These are phyloP conservation scores for Bullera alba DNA, from an alignment of 768 basidiomycete species.

Conservation along the genomic window DNA sequence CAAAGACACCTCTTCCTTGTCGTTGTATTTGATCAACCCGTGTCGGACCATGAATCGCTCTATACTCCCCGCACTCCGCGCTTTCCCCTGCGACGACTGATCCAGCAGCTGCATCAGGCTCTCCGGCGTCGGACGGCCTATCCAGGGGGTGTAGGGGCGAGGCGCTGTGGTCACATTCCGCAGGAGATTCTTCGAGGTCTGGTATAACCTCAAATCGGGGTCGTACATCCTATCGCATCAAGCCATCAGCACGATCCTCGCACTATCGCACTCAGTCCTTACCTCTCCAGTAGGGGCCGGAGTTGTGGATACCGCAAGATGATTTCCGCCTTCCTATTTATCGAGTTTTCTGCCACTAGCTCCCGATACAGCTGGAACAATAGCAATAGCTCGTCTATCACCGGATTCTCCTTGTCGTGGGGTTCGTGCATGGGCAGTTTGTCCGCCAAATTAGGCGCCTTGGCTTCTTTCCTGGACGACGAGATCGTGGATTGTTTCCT, in stretches of 20 bases:
- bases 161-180: constrained; percentile 3
- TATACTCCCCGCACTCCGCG: constrained; percentile 22
- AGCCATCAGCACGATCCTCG: not conserved
- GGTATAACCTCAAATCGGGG: constrained; percentile 22
- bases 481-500: no score
- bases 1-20: no score
- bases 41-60: constrained; percentile 16
- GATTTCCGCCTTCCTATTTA: constrained; percentile 24
- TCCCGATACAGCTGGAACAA: no score
- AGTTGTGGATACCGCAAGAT: constrained; percentile 37
- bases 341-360: constrained; percentile 33
- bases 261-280: constrained; percentile 1
- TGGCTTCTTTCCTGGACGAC: no score
- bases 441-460: no score
- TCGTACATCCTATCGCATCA: constrained; percentile 36
- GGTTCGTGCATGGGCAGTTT: no score
- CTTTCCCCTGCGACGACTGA: constrained; percentile 10
- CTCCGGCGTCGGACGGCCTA: not conserved
- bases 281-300: constrained; percentile 32
- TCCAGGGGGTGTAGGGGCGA: constrained; percentile 1
- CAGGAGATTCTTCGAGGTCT: constrained; percentile 20
- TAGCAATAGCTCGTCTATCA: no score
- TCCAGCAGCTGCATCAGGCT: constrained; percentile 17
- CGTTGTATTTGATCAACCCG: no score
- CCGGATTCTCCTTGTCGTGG: no score